A percentile compares a stretch with the other conserved stretches of the same genome.
These are phyloP conservation scores for Ophioceras dolichostomum DNA, from an alignment of 2,329 filamentous ascomycete genomes.

Conservation along the genomic window DNA sequence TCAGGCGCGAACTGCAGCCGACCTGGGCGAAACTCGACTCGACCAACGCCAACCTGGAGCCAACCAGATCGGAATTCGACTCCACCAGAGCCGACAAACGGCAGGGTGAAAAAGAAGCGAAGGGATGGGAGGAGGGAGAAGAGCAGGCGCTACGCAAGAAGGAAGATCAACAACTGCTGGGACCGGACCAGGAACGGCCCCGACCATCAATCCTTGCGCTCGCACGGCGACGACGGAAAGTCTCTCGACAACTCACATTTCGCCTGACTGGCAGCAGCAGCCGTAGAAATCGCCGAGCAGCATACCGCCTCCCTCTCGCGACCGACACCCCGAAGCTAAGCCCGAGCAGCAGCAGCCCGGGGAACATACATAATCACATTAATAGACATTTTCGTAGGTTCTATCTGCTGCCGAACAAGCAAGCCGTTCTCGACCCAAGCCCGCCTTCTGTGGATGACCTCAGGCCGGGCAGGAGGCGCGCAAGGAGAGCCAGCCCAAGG, in stretches of 20 bases:
- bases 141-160: neutral
- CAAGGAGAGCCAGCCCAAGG: conserved; percentile 64
- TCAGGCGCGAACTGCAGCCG: neutral
- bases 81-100: neutral
- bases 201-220: neutral
- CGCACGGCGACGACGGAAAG: neutral
- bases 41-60: neutral
- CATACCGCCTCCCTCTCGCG: neutral
- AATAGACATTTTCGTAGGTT: no score
- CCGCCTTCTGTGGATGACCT: conserved; percentile 77
- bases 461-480: conserved; percentile 71
- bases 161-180: neutral
- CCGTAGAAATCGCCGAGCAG: neutral
- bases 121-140: neutral
- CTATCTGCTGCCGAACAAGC: no score
- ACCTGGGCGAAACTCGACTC: neutral
- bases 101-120: neutral
- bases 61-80: neutral
- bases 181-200: neutral
- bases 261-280: neutral
- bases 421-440: no score
- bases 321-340: neutral
- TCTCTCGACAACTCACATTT: neutral
- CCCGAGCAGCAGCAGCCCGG: no score
- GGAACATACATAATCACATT: no score